A percentile compares a stretch with the other conserved stretches of the same genome.
These are phyloP conservation scores for Urostyla sp. DNA, from an alignment of 73 alveolate genomes.

Conservation along the genomic window DNA sequence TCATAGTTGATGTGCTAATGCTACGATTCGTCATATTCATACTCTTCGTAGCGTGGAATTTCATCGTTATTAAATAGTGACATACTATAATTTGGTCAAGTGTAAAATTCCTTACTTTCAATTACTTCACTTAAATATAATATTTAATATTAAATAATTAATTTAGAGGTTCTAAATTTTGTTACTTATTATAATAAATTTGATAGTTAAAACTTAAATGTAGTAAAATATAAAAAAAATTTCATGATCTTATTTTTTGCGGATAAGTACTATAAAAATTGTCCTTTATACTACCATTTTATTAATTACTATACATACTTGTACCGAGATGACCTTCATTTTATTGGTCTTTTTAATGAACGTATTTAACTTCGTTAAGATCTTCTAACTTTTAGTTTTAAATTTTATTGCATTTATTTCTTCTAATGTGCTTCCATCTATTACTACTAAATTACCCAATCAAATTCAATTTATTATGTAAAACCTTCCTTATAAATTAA, in stretches of 20 bases:
- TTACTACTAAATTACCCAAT: constrained; percentile 65
- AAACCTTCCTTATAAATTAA: constrained; percentile 71
- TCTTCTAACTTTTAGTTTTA: no score
- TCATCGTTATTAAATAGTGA: no score
- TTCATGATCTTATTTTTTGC: no score
- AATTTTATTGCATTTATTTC: background rate
- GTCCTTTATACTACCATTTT: background rate
- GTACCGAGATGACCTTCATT: no score
- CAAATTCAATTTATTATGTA: constrained; percentile 76
- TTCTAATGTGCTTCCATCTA: background rate
- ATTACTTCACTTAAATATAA: no score
- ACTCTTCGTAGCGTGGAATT: background rate
- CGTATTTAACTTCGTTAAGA: no score
- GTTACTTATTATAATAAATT: background rate
- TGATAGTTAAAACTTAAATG: background rate
- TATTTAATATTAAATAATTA: no score
- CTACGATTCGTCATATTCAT: background rate
- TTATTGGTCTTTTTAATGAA: no score
- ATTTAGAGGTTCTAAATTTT: background rate
- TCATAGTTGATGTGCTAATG: background rate
- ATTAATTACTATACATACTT: background rate
- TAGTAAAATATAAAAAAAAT: no score
- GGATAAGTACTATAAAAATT: background rate
- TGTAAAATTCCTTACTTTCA: no score
- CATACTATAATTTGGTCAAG: no score